phyloP scores from a whole-genome alignment of 345 rosid species.

The Tarenaya hassleriana region DNA sequence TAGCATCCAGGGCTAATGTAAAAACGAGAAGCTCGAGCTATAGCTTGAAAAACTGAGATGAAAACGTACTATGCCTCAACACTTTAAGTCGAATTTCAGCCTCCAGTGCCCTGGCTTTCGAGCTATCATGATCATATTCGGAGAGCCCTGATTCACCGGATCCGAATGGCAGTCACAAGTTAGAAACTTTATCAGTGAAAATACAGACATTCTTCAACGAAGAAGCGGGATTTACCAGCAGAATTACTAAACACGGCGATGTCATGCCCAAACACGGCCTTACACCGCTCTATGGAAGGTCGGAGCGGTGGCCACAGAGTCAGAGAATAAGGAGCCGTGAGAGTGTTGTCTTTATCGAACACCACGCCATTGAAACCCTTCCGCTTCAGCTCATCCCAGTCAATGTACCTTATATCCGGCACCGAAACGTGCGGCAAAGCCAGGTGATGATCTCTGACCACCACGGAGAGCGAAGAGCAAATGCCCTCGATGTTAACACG shows the following conservation, averaged over 20 bases:
- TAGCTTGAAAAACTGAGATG: conserved; percentile 7
- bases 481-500: conserved; percentile 82
- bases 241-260: conserved; percentile 92
- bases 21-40: neutral
- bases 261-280: conserved; percentile 72
- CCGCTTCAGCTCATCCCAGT: conserved; percentile 71
- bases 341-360: conserved; percentile 93
- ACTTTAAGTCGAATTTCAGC: conserved; percentile 83
- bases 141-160: conserved; percentile 50
- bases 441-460: conserved; percentile 56
- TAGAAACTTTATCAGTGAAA: conserved; percentile 5
- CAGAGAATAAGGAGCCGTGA: conserved; percentile 83
- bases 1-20: too few relatives aligned
- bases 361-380: conserved; percentile 91
- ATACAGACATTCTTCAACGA: too few relatives aligned
- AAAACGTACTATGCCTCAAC: conserved; percentile 70
- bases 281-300: conserved; percentile 64
- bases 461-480: conserved; percentile 48
- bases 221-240: conserved; percentile 48
- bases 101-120: conserved; percentile 79
- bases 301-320: conserved; percentile 60
- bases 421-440: conserved; percentile 76
- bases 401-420: conserved; percentile 63
- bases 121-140: conserved; percentile 82
- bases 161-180: conserved; percentile 3